Evolutionary conservation across 2,329 filamentous ascomycete species (phyloP).

Genomic region (Alternaria sp.): DNA sequence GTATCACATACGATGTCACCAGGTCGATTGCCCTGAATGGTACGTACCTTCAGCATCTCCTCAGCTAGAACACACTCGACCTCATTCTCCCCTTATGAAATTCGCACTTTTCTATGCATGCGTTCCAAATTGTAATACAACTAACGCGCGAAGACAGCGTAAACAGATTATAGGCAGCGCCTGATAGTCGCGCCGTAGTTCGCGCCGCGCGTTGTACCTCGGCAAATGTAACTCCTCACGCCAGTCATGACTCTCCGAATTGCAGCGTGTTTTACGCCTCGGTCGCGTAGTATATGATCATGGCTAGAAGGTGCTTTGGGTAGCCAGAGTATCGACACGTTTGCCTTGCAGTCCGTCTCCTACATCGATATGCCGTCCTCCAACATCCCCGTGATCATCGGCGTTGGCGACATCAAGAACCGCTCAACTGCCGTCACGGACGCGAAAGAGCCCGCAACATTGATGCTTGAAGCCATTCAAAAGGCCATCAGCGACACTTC

Average conservation of each 20-base stretch:
- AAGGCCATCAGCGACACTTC: conserved; percentile 62
- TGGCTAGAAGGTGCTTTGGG: background rate
- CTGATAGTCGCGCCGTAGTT: background rate
- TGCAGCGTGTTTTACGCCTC: background rate
- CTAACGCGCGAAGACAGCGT: background rate
- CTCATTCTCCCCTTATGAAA: background rate
- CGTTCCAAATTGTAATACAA: background rate
- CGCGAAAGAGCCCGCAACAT: conserved; percentile 66
- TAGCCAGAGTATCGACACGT: background rate
- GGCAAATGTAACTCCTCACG: conserved; percentile 13
- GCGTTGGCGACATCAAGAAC: conserved; percentile 70
- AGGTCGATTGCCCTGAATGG: background rate
- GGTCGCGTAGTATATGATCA: background rate
- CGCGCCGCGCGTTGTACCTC: conserved; percentile 9
- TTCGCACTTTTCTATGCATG: background rate
- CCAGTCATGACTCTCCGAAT: conserved; percentile 19
- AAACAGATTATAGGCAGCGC: background rate
- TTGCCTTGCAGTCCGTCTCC: background rate
- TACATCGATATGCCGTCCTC: background rate
- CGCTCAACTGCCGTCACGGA: conserved; percentile 60
- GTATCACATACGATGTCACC: background rate
- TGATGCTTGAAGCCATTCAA: conserved; percentile 67
- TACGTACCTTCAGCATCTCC: background rate
- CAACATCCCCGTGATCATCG: conserved; percentile 65
- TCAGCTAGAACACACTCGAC: background rate